These are phyloP conservation scores for Carex arenaria DNA, from an alignment of 202 grass and related monocot genomes.

Conservation along the genomic window DNA sequence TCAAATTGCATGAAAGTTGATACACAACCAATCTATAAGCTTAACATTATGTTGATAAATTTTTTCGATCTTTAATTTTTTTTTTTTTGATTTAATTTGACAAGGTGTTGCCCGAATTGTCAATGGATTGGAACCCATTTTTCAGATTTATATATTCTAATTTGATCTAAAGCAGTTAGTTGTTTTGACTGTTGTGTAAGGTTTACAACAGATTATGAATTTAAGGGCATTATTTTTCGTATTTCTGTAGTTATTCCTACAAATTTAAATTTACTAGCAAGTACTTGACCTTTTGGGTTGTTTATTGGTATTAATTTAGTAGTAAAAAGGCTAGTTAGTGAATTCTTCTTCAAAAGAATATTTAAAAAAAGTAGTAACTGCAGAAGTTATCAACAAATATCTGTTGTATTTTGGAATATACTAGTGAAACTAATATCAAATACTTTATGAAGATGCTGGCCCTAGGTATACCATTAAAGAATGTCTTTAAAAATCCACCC, in stretches of 20 bases:
- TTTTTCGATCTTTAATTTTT: not conserved
- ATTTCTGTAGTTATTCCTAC: not conserved
- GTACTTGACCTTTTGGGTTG: not conserved
- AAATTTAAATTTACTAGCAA: not conserved
- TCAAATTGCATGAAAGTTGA: not conserved
- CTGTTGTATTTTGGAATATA: not conserved
- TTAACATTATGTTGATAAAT: not conserved
- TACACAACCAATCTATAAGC: not conserved
- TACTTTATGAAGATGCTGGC: not conserved
- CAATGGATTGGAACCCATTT: not conserved
- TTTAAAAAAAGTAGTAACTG: not conserved
- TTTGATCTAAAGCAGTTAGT: not conserved
- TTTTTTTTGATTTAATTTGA: not conserved
- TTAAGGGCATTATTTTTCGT: not conserved
- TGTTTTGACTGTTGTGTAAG: not conserved
- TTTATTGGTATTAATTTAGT: not conserved
- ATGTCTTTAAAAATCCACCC: not conserved
- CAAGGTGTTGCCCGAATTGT: not conserved
- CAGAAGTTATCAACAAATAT: not conserved
- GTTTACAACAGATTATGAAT: not conserved
- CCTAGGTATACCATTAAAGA: not conserved
- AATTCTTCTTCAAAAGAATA: not conserved
- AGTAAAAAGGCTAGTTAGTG: not conserved
- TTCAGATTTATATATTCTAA: not conserved
- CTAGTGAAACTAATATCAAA: not conserved